Evolutionary conservation across 2,329 filamentous ascomycete genomes (phyloP).

Genomic region (Hypoxylon sp.): DNA sequence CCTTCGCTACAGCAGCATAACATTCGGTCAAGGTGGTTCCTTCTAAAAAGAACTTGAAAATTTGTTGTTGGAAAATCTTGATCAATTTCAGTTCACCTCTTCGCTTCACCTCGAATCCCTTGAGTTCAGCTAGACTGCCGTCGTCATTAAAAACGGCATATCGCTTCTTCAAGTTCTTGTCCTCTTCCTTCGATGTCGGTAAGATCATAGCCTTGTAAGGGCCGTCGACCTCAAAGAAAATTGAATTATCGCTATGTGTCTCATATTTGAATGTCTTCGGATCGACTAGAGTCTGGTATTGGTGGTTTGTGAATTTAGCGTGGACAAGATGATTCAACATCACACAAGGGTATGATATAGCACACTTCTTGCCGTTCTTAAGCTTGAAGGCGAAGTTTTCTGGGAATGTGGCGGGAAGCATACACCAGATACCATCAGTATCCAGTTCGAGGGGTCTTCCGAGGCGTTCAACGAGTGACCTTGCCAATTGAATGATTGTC

Average conservation of each 20-base stretch:
- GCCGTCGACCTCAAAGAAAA: slow-evolving; percentile 99
- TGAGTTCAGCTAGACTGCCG: slow-evolving; percentile 92
- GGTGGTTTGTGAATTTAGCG: slow-evolving; percentile 94
- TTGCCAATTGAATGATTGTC: slow-evolving; percentile 95
- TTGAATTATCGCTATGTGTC: slow-evolving; percentile 98
- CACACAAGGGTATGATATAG: slow-evolving; percentile 98
- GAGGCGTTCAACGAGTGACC: slow-evolving; percentile 92
- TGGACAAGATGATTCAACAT: slow-evolving; percentile 99
- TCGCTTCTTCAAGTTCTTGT: slow-evolving; percentile 99
- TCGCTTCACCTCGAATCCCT: slow-evolving; percentile 97
- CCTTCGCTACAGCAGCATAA: slow-evolving; percentile 91
- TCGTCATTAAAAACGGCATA: slow-evolving; percentile 99
- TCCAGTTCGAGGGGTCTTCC: slow-evolving; percentile 94
- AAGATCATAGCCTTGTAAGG: slow-evolving; percentile 98
- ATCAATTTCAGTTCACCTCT: slow-evolving; percentile 98
- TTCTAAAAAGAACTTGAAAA: slow-evolving; percentile 99
- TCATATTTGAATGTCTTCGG: slow-evolving; percentile 88
- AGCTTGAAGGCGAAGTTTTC: slow-evolving; percentile 96
- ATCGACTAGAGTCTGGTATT: slow-evolving; percentile 93
- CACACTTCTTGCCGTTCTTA: slow-evolving; percentile 94
- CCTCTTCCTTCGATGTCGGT: slow-evolving; percentile 97
- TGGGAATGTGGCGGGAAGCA: slow-evolving; percentile 94
- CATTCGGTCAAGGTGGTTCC: slow-evolving; percentile 89
- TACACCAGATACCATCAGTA: slow-evolving; percentile 99
- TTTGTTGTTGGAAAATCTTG: slow-evolving; percentile 99